These are phyloP conservation scores for Solanum tarijense DNA, from an alignment of 257 asterid species.

Conservation along the genomic window DNA sequence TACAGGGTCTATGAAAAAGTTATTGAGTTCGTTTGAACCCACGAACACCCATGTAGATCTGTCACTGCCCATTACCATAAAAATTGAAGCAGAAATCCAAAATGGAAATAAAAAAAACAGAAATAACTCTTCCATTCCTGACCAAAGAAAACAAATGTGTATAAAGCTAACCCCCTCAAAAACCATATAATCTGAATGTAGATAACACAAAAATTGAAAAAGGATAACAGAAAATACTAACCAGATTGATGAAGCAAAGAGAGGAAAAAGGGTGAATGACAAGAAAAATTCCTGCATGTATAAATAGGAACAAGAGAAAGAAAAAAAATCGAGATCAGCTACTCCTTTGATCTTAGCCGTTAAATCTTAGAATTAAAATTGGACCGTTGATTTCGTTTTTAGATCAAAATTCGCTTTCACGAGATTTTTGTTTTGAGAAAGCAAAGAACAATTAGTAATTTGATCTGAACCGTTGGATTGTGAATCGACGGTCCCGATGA, in stretches of 20 bases:
- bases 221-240: not conserved
- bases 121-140: not conserved
- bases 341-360: not conserved
- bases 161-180: not conserved
- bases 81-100: not conserved
- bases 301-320: not conserved
- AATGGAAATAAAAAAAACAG: not conserved
- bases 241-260: slow-evolving; percentile 6
- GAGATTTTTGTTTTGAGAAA: slow-evolving; percentile 21
- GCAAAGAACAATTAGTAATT: slow-evolving; percentile 12
- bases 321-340: not conserved
- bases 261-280: not conserved
- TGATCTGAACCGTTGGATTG: slow-evolving; percentile 18
- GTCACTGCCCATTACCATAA: not conserved
- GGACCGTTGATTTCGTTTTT: not conserved
- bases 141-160: not conserved
- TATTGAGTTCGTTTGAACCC: not conserved
- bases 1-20: too few relatives aligned
- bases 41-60: not conserved
- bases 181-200: not conserved
- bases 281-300: slow-evolving; percentile 2
- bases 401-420: slow-evolving; percentile 22
- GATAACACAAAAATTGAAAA: not conserved
- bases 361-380: not conserved
- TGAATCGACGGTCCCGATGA: slow-evolving; percentile 17